Evolutionary conservation across 345 rosid genomes (phyloP).

Genomic region (Hibiscus mutabilis): DNA sequence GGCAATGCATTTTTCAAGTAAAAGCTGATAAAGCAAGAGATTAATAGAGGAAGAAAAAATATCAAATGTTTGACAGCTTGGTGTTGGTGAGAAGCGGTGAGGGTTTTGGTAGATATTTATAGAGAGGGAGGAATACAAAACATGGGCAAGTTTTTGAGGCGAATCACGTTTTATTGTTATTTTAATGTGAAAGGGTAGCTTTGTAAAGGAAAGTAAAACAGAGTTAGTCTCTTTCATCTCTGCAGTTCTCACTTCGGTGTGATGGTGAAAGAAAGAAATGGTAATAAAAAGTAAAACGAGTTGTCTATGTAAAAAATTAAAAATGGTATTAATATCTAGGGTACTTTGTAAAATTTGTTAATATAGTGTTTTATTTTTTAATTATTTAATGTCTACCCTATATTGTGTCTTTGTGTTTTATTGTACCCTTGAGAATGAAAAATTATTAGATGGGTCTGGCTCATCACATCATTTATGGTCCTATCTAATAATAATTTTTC

Average conservation of each 20-base stretch:
- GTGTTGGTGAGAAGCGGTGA: slow-evolving; percentile 14
- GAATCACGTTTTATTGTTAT: slow-evolving; percentile 3
- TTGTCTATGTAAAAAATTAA: background rate
- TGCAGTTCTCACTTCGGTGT: background rate
- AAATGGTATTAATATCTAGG: too few relatives aligned
- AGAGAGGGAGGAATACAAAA: slow-evolving; percentile 16
- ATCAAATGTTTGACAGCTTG: background rate
- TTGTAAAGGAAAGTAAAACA: background rate
- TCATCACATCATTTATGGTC: too few relatives aligned
- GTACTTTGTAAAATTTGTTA: too few relatives aligned
- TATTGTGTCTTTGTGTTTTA: too few relatives aligned
- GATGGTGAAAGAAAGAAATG: background rate
- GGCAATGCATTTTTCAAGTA: slow-evolving; percentile 42
- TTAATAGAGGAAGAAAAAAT: background rate
- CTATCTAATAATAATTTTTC: too few relatives aligned
- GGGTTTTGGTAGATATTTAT: slow-evolving; percentile 36
- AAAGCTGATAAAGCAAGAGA: background rate
- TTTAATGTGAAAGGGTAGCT: background rate
- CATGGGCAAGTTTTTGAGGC: background rate
- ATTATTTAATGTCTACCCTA: too few relatives aligned
- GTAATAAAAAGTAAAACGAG: background rate
- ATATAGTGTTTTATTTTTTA: too few relatives aligned
- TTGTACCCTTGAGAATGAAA: too few relatives aligned
- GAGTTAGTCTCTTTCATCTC: background rate
- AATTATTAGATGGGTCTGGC: too few relatives aligned